phyloP scores from a whole-genome alignment of 495 filamentous ascomycete genomes.

The Hypoxylon cercidicola region DNA sequence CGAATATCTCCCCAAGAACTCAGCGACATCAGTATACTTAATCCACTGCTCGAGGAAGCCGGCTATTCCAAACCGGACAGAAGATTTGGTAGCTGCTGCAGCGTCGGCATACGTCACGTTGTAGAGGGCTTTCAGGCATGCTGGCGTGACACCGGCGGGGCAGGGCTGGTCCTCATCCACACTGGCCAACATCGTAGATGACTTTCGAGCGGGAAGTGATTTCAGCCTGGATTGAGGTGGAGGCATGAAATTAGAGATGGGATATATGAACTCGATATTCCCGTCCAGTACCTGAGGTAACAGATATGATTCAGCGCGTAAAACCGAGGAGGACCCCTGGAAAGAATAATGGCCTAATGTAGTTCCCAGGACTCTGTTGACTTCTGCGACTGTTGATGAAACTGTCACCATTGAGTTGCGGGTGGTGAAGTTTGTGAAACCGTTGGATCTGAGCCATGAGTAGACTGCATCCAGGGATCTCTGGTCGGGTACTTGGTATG shows the following conservation, averaged over 20 bases:
- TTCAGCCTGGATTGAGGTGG: conserved; percentile 29
- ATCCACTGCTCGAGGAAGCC: conserved; percentile 77
- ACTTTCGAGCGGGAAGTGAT: conserved; percentile 13
- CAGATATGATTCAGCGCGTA: conserved; percentile 57
- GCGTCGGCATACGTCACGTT: conserved; percentile 49
- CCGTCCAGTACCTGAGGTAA: conserved; percentile 56
- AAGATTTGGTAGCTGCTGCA: conserved; percentile 31
- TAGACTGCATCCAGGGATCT: conserved; percentile 38
- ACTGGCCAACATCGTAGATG: conserved; percentile 3
- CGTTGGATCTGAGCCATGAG: conserved; percentile 49
- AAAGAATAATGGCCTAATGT: conserved; percentile 51
- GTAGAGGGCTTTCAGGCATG: conserved; percentile 54
- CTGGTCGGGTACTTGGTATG: conserved; percentile 42
- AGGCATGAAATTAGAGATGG: conserved; percentile 54
- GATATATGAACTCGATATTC: conserved; percentile 55
- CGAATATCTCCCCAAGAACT: conserved; percentile 63
- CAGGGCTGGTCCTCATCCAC: conserved; percentile 35
- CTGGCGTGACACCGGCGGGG: conserved; percentile 46
- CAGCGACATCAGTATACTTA: conserved; percentile 64
- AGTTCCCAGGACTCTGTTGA: conserved; percentile 52
- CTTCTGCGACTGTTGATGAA: conserved; percentile 44
- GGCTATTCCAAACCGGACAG: conserved; percentile 67
- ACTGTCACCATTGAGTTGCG: conserved; percentile 49
- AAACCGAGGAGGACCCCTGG: conserved; percentile 31
- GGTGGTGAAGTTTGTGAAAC: conserved; percentile 39